Evolutionary conservation across 106 monocot species (phyloP), one percentile per base, ranked within the genome.

Genomic region (Vanilla planifolia): DNA sequence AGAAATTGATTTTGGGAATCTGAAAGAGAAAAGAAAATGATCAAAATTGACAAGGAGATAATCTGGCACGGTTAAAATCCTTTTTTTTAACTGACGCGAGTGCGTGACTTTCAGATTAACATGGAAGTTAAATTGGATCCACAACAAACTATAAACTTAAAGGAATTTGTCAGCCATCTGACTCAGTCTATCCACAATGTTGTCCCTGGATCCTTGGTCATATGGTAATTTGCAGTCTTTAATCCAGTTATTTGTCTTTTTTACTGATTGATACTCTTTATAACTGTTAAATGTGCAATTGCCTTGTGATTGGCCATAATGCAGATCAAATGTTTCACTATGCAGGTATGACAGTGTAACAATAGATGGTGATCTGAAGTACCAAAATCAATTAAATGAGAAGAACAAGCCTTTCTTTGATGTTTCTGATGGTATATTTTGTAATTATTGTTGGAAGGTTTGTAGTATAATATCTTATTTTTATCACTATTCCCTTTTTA

Each of bases 321-420:
- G n/a, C n/a, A n/a, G n/a, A n/a, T n/a, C 19, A 16, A 4, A 32
- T 75, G 4, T 46, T 66, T 46, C 20, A 43, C 61, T 16, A 60
- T 81, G 72, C 64, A 96, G 96, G 96, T 96, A 96, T 62, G 96
- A 96, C 55, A 75, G 78, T 75, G 80, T 87, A 35, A 96, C 91
- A 25, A 63, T 58, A 69, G 77, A 87, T 62, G 96, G 91, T 62
- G 3, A 48, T 0, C 90, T 86, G 64, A 32, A 22, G 14, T 96
- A 78, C 75, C 96, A 96, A 74, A 33, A 91, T 74, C 68, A 70
- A 44, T 68, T 96, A 24, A 96, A 96, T 52, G 23, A 63, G 23
- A 73, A 79, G 25, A 96, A 96, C 60, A 96, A 96, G 55, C 78
- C 87, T 57, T 96, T 96, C 55, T 96, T 96, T 78, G 96, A 96